These are phyloP conservation scores for Selaginella moellendorffii DNA, from an alignment of 75 land plant species.

Conservation along the genomic window DNA sequence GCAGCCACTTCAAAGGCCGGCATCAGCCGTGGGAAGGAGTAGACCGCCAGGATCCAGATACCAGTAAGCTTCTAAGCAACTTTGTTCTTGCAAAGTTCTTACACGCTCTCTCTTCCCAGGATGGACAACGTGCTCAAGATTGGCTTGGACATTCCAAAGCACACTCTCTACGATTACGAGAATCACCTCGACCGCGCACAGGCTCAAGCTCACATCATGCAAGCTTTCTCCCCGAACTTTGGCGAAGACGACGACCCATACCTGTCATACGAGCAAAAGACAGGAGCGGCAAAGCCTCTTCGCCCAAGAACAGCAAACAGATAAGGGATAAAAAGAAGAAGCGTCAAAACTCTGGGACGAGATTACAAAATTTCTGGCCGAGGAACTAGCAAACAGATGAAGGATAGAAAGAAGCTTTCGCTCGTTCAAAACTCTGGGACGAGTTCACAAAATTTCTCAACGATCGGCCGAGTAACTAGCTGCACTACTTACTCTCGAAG, in stretches of 20 bases:
- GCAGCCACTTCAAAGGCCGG: constrained; percentile 21
- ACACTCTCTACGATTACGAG: constrained; percentile 14
- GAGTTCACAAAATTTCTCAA: too few relatives aligned
- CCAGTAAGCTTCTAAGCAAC: constrained; percentile 12
- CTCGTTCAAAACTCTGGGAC: too few relatives aligned
- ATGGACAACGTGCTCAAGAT: constrained; percentile 24
- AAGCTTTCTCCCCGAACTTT: constrained; percentile 11
- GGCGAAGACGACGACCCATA: constrained; percentile 14
- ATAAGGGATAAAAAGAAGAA: too few relatives aligned
- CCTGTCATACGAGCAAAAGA: constrained; percentile 14
- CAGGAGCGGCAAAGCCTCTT: too few relatives aligned
- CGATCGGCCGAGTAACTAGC: too few relatives aligned
- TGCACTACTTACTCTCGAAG: too few relatives aligned
- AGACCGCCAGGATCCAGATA: constrained; percentile 24
- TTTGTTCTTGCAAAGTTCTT: neutral
- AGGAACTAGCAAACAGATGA: too few relatives aligned
- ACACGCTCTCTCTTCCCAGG: constrained; percentile 9
- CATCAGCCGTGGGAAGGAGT: constrained; percentile 29
- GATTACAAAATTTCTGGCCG: too few relatives aligned
- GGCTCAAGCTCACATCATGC: constrained; percentile 21
- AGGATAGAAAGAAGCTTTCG: too few relatives aligned
- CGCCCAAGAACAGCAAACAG: too few relatives aligned
- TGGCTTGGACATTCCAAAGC: constrained; percentile 22
- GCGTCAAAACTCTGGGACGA: too few relatives aligned
- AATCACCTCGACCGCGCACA: constrained; percentile 9